Evolutionary conservation across 2,329 filamentous ascomycete species (phyloP).

Genomic region (Calonectria naviculata): DNA sequence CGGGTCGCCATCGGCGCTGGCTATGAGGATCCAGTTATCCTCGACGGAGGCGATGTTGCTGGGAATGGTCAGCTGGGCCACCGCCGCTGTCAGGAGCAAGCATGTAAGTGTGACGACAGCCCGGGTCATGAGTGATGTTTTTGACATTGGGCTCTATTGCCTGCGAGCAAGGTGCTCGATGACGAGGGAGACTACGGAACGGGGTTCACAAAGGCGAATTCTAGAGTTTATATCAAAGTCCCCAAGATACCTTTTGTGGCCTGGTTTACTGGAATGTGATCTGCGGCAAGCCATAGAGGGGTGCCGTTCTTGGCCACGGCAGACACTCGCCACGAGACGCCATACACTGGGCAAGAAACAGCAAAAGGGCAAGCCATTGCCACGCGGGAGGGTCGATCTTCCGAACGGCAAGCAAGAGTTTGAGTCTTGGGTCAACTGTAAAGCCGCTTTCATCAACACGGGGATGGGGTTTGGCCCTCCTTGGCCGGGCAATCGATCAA

Average conservation of each 20-base stretch:
- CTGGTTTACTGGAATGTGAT: conserved; percentile 6
- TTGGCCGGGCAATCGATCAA: background rate
- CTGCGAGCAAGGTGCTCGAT: background rate
- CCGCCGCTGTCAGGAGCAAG: background rate
- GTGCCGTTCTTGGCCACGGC: background rate
- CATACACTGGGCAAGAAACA: background rate
- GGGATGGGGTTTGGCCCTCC: background rate
- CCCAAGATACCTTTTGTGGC: background rate
- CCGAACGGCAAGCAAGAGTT: background rate
- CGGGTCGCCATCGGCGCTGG: background rate
- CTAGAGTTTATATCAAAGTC: conserved; percentile 9
- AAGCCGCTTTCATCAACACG: background rate
- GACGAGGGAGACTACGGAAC: background rate
- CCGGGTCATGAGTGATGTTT: background rate
- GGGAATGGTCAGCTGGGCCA: background rate
- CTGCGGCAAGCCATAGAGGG: background rate
- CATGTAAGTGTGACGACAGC: background rate
- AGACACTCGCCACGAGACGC: background rate
- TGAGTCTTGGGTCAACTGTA: background rate
- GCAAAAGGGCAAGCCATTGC: background rate
- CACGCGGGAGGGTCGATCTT: background rate
- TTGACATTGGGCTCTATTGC: background rate
- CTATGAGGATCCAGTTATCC: conserved; percentile 13
- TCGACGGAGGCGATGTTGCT: background rate
- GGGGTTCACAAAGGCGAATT: background rate